Evolutionary conservation across 805 yeast species (phyloP).

Genomic region (Candida boidinii): DNA sequence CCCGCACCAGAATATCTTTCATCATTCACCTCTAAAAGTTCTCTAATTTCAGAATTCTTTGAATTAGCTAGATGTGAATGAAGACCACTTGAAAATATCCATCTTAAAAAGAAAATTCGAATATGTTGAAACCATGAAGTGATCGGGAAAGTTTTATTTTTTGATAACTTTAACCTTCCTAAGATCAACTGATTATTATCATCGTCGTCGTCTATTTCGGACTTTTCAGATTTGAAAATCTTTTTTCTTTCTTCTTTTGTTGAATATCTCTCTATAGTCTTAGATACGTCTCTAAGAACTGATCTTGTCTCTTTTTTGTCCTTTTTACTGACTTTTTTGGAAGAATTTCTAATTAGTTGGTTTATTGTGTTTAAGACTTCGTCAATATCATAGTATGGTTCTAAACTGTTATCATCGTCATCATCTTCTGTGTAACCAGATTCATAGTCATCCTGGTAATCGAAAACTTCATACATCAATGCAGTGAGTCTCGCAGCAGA

Average conservation of each 20-base stretch:
- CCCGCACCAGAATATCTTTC: too few relatives aligned
- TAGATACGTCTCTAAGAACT: conserved; percentile 48
- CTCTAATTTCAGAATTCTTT: conserved; percentile 25
- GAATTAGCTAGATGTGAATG: conserved; percentile 35
- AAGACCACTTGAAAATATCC: conserved; percentile 44
- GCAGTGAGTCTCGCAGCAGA: conserved; percentile 52
- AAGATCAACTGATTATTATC: conserved; percentile 7
- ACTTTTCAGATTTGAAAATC: conserved; percentile 8
- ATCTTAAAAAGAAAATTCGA: conserved; percentile 38
- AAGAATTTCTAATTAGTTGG: conserved; percentile 39
- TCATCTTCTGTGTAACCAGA: conserved; percentile 29
- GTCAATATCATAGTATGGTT: conserved; percentile 48
- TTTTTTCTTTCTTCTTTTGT: conserved; percentile 18
- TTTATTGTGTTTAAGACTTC: conserved; percentile 32
- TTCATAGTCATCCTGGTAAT: conserved; percentile 33
- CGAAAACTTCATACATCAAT: conserved; percentile 43
- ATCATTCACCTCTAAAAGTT: too few relatives aligned
- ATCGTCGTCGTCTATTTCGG: conserved; percentile 13
- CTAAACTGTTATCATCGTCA: conserved; percentile 24
- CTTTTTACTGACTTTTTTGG: conserved; percentile 51
- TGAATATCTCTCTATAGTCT: conserved; percentile 34
- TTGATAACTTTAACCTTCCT: conserved; percentile 32
- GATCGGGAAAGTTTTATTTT: conserved; percentile 36
- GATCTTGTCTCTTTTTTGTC: conserved; percentile 55
- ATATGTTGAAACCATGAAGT: conserved; percentile 43